Conservation (phyloP, 768 basidiomycete species). For the Mycena latifolia region DNA sequence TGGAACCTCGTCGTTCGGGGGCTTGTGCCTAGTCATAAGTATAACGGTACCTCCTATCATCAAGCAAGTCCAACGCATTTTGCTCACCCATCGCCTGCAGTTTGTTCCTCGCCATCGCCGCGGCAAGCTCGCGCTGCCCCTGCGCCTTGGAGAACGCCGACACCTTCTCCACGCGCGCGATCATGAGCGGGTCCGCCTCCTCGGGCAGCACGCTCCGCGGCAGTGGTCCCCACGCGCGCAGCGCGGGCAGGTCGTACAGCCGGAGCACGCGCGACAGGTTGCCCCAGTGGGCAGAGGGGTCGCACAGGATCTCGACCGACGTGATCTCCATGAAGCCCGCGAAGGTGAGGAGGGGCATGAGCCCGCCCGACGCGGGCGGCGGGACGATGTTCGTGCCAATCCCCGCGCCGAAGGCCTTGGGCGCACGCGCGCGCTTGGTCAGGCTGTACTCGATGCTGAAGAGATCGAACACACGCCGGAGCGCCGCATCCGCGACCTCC, state of each 20-base stretch:
- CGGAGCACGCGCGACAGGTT: conserved; percentile 15
- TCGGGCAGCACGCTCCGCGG: conserved; percentile 29
- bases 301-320: conserved; percentile 25
- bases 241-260: not conserved
- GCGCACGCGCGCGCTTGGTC: conserved; percentile 2
- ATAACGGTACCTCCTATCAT: conserved; percentile 14
- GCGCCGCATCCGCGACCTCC: conserved; percentile 25
- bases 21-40: too few species aligned
- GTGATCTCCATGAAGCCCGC: conserved; percentile 33
- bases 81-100: conserved; percentile 19
- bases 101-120: not conserved
- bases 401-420: not conserved
- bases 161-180: conserved; percentile 11
- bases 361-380: not conserved
- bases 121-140: conserved; percentile 9
- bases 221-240: conserved; percentile 3
- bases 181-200: conserved; percentile 25
- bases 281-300: conserved; percentile 30
- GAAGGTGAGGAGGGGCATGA: conserved; percentile 30
- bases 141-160: conserved; percentile 4
- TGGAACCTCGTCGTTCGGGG: too few species aligned
- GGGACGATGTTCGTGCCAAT: too few species aligned
- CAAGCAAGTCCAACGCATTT: conserved; percentile 28
- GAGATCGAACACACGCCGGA: conserved; percentile 32
- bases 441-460: conserved; percentile 36